Conservation (phyloP, 306 rosid species). For the Hippophae rhamnoides region DNA sequence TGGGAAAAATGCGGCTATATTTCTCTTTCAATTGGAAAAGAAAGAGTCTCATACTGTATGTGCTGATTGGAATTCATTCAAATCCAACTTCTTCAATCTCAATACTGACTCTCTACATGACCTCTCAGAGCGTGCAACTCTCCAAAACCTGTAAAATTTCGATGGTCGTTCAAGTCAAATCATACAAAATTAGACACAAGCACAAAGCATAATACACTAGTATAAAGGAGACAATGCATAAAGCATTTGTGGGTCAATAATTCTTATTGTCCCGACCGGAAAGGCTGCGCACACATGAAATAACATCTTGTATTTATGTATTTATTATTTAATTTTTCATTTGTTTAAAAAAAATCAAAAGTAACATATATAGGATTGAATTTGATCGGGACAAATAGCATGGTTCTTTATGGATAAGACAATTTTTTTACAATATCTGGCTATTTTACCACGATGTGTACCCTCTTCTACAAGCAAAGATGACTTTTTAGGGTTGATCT, state of each 20-base stretch:
- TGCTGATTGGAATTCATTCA: slow-evolving; percentile 33
- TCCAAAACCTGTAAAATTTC: slow-evolving; percentile 48
- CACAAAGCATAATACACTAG: not conserved
- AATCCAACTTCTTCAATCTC: slow-evolving; percentile 62
- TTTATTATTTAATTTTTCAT: too few species aligned
- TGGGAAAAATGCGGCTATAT: slow-evolving; percentile 19
- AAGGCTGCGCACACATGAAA: too few species aligned
- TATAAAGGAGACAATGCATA: slow-evolving; percentile 2
- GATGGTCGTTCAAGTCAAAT: not conserved
- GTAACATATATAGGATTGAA: too few species aligned
- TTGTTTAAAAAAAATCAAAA: too few species aligned
- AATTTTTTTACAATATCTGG: slow-evolving; percentile 28
- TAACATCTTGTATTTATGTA: too few species aligned
- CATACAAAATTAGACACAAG: not conserved
- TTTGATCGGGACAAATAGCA: too few species aligned
- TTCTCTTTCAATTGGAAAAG: slow-evolving; percentile 8
- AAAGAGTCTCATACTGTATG: slow-evolving; percentile 37
- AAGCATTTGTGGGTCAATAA: not conserved
- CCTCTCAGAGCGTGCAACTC: slow-evolving; percentile 67
- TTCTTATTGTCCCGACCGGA: too few species aligned
- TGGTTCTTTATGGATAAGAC: not conserved
- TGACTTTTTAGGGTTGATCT: slow-evolving; percentile 26
- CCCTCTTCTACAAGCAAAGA: slow-evolving; percentile 59
- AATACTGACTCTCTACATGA: slow-evolving; percentile 59
- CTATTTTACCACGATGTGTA: slow-evolving; percentile 56